phyloP scores from a whole-genome alignment of 345 rosid species.

The Viola odorata region DNA sequence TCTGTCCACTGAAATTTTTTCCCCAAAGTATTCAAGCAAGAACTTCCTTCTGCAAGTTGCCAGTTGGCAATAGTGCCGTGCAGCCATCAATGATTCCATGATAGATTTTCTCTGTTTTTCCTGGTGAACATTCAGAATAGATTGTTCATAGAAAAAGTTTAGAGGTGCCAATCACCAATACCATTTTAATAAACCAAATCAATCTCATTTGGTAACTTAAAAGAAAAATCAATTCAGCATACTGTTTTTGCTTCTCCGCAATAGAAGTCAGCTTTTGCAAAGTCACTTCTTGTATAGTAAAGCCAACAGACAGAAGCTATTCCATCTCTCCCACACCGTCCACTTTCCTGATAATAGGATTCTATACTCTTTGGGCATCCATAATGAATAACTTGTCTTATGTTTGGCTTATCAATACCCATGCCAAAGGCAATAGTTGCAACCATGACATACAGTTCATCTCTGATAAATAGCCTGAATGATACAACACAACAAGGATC shows the following conservation, averaged over 20 bases:
- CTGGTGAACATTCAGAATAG: slow-evolving; percentile 16
- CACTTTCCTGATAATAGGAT: slow-evolving; percentile 49
- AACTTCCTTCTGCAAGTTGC: slow-evolving; percentile 47
- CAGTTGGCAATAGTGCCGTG: slow-evolving; percentile 30
- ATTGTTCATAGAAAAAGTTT: not conserved
- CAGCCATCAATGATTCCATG: slow-evolving; percentile 34
- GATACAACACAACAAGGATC: not conserved
- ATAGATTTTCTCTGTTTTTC: slow-evolving; percentile 36
- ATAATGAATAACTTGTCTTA: slow-evolving; percentile 47
- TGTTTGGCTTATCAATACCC: slow-evolving; percentile 49
- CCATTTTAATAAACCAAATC: slow-evolving; percentile 1
- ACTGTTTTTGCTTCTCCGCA: slow-evolving; percentile 35
- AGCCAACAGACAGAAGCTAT: slow-evolving; percentile 47
- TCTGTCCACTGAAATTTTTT: slow-evolving; percentile 25
- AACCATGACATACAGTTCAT: slow-evolving; percentile 45
- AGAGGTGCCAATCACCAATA: slow-evolving; percentile 5
- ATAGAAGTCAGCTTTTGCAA: slow-evolving; percentile 43
- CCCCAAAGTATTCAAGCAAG: slow-evolving; percentile 44
- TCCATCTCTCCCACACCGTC: slow-evolving; percentile 52
- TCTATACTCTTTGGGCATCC: slow-evolving; percentile 47
- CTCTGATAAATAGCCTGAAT: slow-evolving; percentile 38
- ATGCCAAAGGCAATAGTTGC: slow-evolving; percentile 52
- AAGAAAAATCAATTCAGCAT: slow-evolving; percentile 11
- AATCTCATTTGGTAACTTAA: not conserved
- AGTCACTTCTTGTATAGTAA: slow-evolving; percentile 38